These are phyloP conservation scores for Fusarium sp. DNA, from an alignment of 2,329 filamentous ascomycete species.

Conservation along the genomic window DNA sequence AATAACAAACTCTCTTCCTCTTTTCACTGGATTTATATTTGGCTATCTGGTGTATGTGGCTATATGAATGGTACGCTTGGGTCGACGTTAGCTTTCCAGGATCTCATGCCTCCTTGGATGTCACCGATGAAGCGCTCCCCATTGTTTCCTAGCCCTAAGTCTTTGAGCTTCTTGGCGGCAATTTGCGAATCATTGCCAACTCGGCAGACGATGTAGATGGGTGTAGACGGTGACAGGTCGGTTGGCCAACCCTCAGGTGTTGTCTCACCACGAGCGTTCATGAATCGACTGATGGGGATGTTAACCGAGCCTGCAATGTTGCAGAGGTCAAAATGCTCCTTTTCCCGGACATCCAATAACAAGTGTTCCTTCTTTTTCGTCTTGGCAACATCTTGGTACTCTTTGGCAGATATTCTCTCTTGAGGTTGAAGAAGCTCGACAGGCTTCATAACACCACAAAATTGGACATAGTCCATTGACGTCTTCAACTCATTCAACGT, in stretches of 20 bases:
- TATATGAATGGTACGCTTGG: constrained; percentile 65
- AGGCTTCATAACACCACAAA: constrained; percentile 76
- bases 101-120: constrained; percentile 76
- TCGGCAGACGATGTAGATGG: constrained; percentile 79
- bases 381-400: constrained; percentile 62
- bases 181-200: constrained; percentile 84
- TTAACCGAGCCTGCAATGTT: constrained; percentile 82
- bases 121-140: constrained; percentile 74
- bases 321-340: constrained; percentile 86
- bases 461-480: constrained; percentile 84
- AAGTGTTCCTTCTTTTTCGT: constrained; percentile 56
- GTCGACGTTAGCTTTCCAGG: constrained; percentile 80
- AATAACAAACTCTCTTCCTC: constrained; percentile 29
- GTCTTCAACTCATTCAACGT: constrained; percentile 71
- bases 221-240: constrained; percentile 55
- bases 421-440: constrained; percentile 68
- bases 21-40: constrained; percentile 25
- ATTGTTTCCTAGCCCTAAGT: constrained; percentile 64
- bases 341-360: constrained; percentile 86
- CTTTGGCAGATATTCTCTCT: constrained; percentile 75
- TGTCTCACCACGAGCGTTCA: constrained; percentile 56
- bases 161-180: constrained; percentile 73
- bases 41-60: not conserved
- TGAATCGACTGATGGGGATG: constrained; percentile 69
- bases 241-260: constrained; percentile 54